Evolutionary conservation across 2,329 filamentous ascomycete species (phyloP), one percentile per base, ranked within the genome.

Genomic region (Sporothrix luriei): DNA sequence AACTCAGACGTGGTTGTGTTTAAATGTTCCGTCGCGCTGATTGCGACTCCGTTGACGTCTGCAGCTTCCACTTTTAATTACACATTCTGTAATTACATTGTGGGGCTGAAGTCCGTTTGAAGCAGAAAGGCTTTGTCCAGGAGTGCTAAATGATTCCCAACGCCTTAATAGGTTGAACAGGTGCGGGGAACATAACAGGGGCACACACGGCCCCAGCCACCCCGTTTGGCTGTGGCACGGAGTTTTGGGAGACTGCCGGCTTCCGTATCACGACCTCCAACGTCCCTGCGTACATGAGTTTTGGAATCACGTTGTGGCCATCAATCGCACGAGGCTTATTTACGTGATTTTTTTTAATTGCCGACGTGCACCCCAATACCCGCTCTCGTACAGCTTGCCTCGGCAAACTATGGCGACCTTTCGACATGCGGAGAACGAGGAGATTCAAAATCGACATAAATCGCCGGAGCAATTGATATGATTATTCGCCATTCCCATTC

Each of bases 61-160:
- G 33, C 5, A 33, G 33, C 40, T 21, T 38, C 29, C 40, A 29
- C 24, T 64, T 65, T 51, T 38, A 65, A 65, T 65, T 51, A 38
- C 62, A 65, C 59, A 49, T 64, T 49, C 59, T 49, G 43, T 64
- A 64, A 64, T 64, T 29, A 65, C 40, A 51, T 21, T 51, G 62
- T 65, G 62, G 62, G 46, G 19, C 62, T 33, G 2, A 7, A 3
- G 46, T 33, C 19, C 16, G 46, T 7, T 26, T 51, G 16, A 5
- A 6, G 33, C 43, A 46, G 26, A 14, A 6, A 26, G n/a, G n/a
- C n/a, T 6, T 13, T 3, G 59, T 9, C 24, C 16, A 29, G 16
- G 52, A 19, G 33, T 40, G 51, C 51, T n/a, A 33, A 33, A 5
- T 33, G 49, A 21, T 52, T 10, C 3, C 48, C 49, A 52, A 55